Evolutionary conservation across 2,329 filamentous ascomycete species (phyloP), one percentile per base, ranked within the genome.

Genomic region (Aspergillus unguis): DNA sequence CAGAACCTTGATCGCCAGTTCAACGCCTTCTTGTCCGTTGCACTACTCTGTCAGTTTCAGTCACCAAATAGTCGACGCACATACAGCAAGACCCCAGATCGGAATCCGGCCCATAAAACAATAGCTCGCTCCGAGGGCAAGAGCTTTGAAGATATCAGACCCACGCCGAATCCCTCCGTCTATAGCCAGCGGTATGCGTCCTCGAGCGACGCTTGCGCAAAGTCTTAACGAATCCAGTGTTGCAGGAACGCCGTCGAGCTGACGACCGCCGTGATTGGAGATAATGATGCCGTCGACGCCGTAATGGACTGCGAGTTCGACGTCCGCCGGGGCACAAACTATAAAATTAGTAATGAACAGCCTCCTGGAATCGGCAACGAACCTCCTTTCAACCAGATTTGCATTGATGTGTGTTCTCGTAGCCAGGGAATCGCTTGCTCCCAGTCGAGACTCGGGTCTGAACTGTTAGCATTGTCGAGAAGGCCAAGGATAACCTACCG

Each of bases 381-480:
- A 66, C 57, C 59, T 53, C 61, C 65, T 61, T 70, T 65, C 31
- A 67, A 45, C 64, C 59, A 70, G 27, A 64, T 75, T 37, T 77
- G 69, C 64, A 82, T 70, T 38, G 70, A 73, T 1, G 78, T 80
- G 38, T 76, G 65, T 10, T 68, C 65, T 23, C 75, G 67, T 35
- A 83, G 61, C 75, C 77, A 82, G 0, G 71, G 69, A 40, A 82
- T 77, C 4, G 76, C 73, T 1, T 65, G 64, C 25, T 76, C 76
- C 80, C 80, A 84, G 50, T 75, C 75, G 17, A 75, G 60, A 11
- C 66, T 70, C 1, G 71, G 60, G 48, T 76, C 74, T 68, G 56
- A 2, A 23, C 10, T 5, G 10, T 5, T 35, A 35, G 38, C 25
- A 37, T n/a, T 50, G 7, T 33, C n/a, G 35, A n/a, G 23, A 26